These are phyloP conservation scores for Aspergillus sp. DNA, from an alignment of 2,329 filamentous ascomycete genomes.

Conservation along the genomic window DNA sequence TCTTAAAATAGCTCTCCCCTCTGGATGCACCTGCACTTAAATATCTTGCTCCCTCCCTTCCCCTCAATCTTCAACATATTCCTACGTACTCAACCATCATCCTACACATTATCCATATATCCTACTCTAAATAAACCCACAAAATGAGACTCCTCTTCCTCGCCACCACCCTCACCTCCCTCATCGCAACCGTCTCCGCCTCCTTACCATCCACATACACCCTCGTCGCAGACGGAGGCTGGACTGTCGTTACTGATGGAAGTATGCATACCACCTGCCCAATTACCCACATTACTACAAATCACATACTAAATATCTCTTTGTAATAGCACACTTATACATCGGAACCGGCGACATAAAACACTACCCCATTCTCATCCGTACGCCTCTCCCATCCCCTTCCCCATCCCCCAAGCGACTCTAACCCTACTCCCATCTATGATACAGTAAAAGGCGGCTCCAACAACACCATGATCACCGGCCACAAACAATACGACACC, in stretches of 20 bases:
- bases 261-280: background rate
- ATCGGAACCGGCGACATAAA: constrained; percentile 4
- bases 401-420: too few relatives aligned
- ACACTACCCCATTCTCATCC: constrained; percentile 3
- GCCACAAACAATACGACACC: background rate
- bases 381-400: background rate
- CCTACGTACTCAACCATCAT: too few relatives aligned
- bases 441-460: constrained; percentile 1
- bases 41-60: background rate
- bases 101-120: too few relatives aligned
- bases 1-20: background rate
- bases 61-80: too few relatives aligned
- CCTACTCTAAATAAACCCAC: too few relatives aligned
- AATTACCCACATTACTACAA: background rate
- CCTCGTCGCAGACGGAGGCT: constrained; percentile 5
- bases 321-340: background rate
- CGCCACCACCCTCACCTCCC: background rate
- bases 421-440: too few relatives aligned
- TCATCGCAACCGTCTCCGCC: background rate
- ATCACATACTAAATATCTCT: background rate
- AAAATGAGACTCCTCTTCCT: background rate
- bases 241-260: constrained; percentile 1
- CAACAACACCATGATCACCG: background rate
- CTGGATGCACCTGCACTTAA: background rate
- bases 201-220: background rate